Conservation (phyloP, 2,329 filamentous ascomycete genomes). For the Amauroascus niger region DNA sequence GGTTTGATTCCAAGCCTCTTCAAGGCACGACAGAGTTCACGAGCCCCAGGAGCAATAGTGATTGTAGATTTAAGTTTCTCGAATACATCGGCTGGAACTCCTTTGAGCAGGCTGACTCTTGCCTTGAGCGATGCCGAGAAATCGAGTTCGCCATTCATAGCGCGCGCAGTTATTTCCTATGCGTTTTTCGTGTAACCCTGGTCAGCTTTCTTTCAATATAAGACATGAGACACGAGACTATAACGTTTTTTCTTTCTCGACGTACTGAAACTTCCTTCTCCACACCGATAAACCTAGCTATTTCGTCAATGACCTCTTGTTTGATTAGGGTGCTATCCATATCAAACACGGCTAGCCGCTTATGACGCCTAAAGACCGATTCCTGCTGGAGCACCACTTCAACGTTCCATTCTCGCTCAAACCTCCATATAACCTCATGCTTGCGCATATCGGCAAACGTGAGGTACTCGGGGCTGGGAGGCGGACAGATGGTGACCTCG, state of each 20-base stretch:
- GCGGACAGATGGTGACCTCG: constrained; percentile 44
- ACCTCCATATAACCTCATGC: constrained; percentile 71
- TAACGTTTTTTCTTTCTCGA: neutral
- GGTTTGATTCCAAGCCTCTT: constrained; percentile 74
- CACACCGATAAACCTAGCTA: constrained; percentile 76
- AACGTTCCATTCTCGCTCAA: constrained; percentile 82
- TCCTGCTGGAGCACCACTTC: constrained; percentile 71
- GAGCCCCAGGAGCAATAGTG: constrained; percentile 71
- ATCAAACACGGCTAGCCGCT: constrained; percentile 86
- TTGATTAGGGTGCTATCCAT: constrained; percentile 98
- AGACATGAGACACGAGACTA: neutral
- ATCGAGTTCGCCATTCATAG: constrained; percentile 93
- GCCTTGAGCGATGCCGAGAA: constrained; percentile 76
- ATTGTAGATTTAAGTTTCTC: constrained; percentile 64
- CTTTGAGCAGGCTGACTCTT: constrained; percentile 69
- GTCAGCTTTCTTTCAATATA: constrained; percentile 9
- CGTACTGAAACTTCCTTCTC: constrained; percentile 63
- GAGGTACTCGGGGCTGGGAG: constrained; percentile 41
- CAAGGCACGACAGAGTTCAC: constrained; percentile 61
- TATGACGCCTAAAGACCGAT: constrained; percentile 64
- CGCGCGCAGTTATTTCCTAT: constrained; percentile 71
- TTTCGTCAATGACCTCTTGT: constrained; percentile 94
- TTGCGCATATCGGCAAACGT: constrained; percentile 60
- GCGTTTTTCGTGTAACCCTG: neutral
- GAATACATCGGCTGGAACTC: constrained; percentile 69